These are phyloP conservation scores for Aegilops umbellulata DNA, from an alignment of 176 grass and related monocot genomes.

Conservation along the genomic window DNA sequence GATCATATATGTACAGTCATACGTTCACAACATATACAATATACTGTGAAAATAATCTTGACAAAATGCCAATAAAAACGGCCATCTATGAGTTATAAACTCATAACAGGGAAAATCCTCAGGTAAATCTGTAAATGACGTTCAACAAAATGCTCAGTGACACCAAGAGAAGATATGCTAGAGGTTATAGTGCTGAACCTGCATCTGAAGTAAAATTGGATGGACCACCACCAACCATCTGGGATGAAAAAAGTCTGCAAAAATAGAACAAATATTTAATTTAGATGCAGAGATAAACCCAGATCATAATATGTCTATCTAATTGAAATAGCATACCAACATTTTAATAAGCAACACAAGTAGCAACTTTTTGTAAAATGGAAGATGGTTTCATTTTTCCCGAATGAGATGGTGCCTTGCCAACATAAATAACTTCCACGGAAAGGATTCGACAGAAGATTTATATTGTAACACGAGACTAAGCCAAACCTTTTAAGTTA, in stretches of 20 bases:
- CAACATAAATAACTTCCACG: not conserved
- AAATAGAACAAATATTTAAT: not conserved
- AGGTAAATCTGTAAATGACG: not conserved
- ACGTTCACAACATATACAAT: not conserved
- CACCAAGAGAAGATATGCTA: not conserved
- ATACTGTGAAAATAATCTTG: slow-evolving; percentile 7
- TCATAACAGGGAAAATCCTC: not conserved
- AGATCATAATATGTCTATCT: not conserved
- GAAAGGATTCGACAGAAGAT: not conserved
- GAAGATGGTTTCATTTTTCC: not conserved
- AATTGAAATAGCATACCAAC: not conserved
- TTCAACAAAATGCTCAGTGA: not conserved
- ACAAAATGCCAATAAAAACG: not conserved
- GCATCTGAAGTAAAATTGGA: not conserved
- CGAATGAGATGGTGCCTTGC: not conserved
- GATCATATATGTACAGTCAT: not conserved
- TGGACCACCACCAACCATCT: not conserved
- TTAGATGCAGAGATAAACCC: not conserved
- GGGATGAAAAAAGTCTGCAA: not conserved
- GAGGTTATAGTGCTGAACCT: not conserved
- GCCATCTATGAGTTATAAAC: not conserved
- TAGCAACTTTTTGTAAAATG: not conserved
- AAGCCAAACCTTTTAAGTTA: not conserved
- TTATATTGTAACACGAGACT: not conserved
- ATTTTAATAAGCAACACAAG: not conserved